A percentile compares a stretch with the other conserved stretches of the same genome.
These are phyloP conservation scores for Neonothopanus nambi DNA, from an alignment of 1,284 basidiomycete genomes.

Conservation along the genomic window DNA sequence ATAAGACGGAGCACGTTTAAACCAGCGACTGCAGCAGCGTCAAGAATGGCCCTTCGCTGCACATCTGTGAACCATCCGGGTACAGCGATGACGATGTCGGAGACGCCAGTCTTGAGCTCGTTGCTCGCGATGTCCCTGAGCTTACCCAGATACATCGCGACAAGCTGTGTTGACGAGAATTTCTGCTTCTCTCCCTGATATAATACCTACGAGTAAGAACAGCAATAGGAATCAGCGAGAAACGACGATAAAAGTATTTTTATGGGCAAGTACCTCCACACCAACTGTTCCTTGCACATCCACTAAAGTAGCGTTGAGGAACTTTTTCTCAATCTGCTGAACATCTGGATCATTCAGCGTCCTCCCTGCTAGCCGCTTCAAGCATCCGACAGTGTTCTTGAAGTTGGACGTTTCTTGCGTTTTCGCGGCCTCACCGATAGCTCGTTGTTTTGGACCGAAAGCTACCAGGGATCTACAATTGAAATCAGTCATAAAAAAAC, in stretches of 20 bases:
- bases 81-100: conserved; percentile 91
- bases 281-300: conserved; percentile 84
- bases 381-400: conserved; percentile 89
- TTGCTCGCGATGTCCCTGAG: conserved; percentile 80
- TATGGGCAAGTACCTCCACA: conserved; percentile 59
- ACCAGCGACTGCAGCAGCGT: conserved; percentile 85
- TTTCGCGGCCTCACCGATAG: conserved; percentile 92
- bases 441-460: conserved; percentile 85
- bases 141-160: conserved; percentile 85
- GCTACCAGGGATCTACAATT: conserved; percentile 80
- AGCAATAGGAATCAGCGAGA: conserved; percentile 9
- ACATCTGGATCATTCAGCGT: conserved; percentile 78
- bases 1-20: conserved; percentile 90
- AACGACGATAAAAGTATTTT: conserved; percentile 10
- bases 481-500: not conserved
- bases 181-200: conserved; percentile 79
- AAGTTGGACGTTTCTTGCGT: conserved; percentile 98
- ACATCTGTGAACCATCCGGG: conserved; percentile 94
- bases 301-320: conserved; percentile 80
- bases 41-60: conserved; percentile 85
- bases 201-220: conserved; percentile 74
- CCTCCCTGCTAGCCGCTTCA: conserved; percentile 88
- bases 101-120: conserved; percentile 84
- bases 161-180: conserved; percentile 86
- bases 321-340: conserved; percentile 82